Base-by-base conservation (phyloP, 495 filamentous ascomycete genomes). In the Xylaria palmicola region DNA sequence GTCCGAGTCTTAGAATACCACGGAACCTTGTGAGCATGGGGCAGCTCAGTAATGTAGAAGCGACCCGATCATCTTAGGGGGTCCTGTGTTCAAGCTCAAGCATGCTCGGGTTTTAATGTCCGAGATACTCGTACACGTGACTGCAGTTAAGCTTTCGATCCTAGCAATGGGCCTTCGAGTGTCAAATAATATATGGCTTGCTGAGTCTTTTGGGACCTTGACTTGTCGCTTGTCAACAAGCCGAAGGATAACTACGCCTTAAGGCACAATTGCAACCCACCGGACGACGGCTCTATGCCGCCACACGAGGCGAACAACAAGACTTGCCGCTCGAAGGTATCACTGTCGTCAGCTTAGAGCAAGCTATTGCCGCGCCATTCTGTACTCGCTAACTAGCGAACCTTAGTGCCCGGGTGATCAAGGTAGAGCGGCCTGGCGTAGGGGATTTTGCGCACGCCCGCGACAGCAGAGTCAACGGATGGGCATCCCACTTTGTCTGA, bases 401-500 rank as follows among this genome's bases (percentile, higher is more conserved):
- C 56, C 71, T 81, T 3, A 79, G 80, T 15, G 80, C 80, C 10
- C 74, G 80, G 6, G 79, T 83, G 29, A 82, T 83, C 66, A 83
- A 83, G 63, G 67, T 83, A 20, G 80, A 83, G 56, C 73, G 80
- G 9, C 79, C 79, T 6, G 74, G 67, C 3, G 72, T 72, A 0
- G 80, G 80, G 1, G 80, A 83, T 55, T 83, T 83, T 67, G 80
- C 80, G 6, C 77, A 79, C 4, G 63, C 74, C 17, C 80, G 82
- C 66, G 80, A 83, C 59, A 75, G 66, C 0, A 71, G 80, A 1
- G 78, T 81, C 29, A 74, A 78, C 26, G 79, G 78, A 1, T 62
- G 77, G 3, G 71, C 79, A 3, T 83, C 80, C 0, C 79, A 83
- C 63, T 83, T 83, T 56, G 72, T 82, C 19, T 82, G 80, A 80